Evolutionary conservation across 257 asterid species (phyloP), one percentile per base, ranked within the genome.

Genomic region (Solanum habrochaites): DNA sequence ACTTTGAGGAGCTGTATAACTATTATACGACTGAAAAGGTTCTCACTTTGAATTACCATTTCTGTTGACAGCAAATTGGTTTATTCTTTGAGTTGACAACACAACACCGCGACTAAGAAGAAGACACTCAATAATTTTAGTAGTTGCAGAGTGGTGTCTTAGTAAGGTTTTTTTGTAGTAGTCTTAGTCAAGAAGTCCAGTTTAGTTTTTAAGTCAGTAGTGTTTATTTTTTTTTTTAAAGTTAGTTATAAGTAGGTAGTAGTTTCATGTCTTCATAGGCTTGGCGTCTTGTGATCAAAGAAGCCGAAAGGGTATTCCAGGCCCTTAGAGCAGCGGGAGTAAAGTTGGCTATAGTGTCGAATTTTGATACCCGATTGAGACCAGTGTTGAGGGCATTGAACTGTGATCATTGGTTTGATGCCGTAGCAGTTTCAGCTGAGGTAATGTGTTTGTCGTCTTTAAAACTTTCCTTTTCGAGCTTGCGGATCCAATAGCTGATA

Each of bases 341-440:
- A 40, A 97, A 93, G 89, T 91, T 97, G 85, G 99, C 98, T 47
- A 80, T 96, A n/a, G 99, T 97, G 31, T 97, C 99, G 29, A 97
- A 97, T 88, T 97, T 97, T 20, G 99, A 97, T 75, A 97, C 99
- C 21, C 93, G 99, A 43, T 90, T 97, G 82, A 93, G 98, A 85
- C 99, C 98, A 7, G 87, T 97, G 90, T 83, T 97, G 90, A 92
- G 93, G 90, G 99, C 98, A 81, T 91, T 97, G 66, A 94, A 97
- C 83, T 97, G 99, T 37, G 98, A 95, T 88, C 94, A 96, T 90
- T 97, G 99, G 99, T 97, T 97, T 89, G 99, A 97, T 92, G 99
- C 99, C 47, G 93, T 97, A 62, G 97, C 98, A 6, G 99, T 97
- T 70, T 97, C 99, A 62, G 99, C 99, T 86, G 99, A 96, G 90